phyloP scores from a whole-genome alignment of 768 basidiomycete species.

The Lactarius hengduanensis region DNA sequence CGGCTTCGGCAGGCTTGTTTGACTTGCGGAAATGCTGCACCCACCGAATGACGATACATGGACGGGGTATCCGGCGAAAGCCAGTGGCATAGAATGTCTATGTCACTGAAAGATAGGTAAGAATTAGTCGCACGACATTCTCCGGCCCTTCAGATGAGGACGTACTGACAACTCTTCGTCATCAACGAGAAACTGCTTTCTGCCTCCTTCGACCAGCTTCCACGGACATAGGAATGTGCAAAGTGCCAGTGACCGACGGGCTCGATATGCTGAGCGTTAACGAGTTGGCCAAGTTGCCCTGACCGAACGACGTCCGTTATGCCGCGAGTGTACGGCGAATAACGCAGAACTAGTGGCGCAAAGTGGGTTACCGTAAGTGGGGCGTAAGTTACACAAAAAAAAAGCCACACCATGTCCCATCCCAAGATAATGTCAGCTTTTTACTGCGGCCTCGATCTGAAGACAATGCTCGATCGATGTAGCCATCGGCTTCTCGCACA shows the following conservation, averaged over 20 bases:
- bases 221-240: conserved; percentile 86
- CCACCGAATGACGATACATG: conserved; percentile 87
- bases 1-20: conserved; percentile 67
- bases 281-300: conserved; percentile 66
- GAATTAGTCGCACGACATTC: conserved; percentile 6
- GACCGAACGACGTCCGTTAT: conserved; percentile 70
- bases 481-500: conserved; percentile 94
- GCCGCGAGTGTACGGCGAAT: conserved; percentile 78
- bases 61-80: conserved; percentile 61
- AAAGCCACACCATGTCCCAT: conserved; percentile 72
- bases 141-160: conserved; percentile 6
- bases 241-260: conserved; percentile 88
- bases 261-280: conserved; percentile 83
- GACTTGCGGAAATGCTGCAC: conserved; percentile 71
- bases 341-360: conserved; percentile 71
- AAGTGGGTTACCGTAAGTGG: background rate
- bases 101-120: conserved; percentile 52
- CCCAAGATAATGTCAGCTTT: conserved; percentile 71
- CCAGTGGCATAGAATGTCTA: conserved; percentile 82
- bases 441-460: conserved; percentile 69
- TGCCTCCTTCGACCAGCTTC: conserved; percentile 70
- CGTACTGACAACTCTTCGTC: conserved; percentile 90
- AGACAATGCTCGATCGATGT: conserved; percentile 71
- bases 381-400: background rate
- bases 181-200: conserved; percentile 78